Percentiles rank a stretch among this genome's conserved stretches.
These are phyloP conservation scores for Podospora appendiculata DNA, from an alignment of 495 filamentous ascomycete genomes.

Conservation along the genomic window DNA sequence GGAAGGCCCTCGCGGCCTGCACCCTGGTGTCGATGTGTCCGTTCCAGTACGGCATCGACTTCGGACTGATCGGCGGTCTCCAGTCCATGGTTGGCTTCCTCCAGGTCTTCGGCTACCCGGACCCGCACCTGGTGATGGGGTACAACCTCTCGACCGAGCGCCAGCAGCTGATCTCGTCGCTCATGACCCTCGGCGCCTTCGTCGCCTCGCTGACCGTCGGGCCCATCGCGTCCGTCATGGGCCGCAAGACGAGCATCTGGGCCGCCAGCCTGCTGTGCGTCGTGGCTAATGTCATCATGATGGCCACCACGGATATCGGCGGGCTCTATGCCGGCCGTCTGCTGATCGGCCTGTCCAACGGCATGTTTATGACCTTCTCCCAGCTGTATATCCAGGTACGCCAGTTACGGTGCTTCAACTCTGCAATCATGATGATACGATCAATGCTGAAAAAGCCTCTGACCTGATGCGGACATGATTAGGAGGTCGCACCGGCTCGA, in stretches of 20 bases:
- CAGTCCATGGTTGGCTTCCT: conserved; percentile 54
- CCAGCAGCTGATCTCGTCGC: conserved; percentile 44
- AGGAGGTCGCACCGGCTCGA: conserved; percentile 39
- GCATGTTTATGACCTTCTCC: conserved; percentile 47
- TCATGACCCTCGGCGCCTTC: conserved; percentile 52
- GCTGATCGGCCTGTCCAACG: conserved; percentile 46
- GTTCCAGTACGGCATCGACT: conserved; percentile 55
- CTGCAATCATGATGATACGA: too few relatives aligned
- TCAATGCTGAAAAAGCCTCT: background rate
- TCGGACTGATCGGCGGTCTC: conserved; percentile 49
- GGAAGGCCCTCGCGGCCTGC: conserved; percentile 29
- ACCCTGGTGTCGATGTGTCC: conserved; percentile 40
- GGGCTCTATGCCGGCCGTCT: conserved; percentile 46
- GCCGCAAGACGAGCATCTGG: conserved; percentile 39
- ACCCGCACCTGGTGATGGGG: conserved; percentile 32
- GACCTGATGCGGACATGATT: background rate
- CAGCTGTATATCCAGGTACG: conserved; percentile 37
- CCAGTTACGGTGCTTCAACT: too few relatives aligned
- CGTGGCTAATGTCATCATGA: conserved; percentile 44
- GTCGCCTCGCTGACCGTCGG: conserved; percentile 43
- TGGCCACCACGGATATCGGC: conserved; percentile 38
- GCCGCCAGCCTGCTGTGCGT: conserved; percentile 37
- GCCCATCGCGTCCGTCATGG: conserved; percentile 35
- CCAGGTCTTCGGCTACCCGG: conserved; percentile 29
- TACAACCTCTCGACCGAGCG: conserved; percentile 43